These are phyloP conservation scores for Colletotrichum musae DNA, from an alignment of 2,329 filamentous ascomycete genomes.

Conservation along the genomic window DNA sequence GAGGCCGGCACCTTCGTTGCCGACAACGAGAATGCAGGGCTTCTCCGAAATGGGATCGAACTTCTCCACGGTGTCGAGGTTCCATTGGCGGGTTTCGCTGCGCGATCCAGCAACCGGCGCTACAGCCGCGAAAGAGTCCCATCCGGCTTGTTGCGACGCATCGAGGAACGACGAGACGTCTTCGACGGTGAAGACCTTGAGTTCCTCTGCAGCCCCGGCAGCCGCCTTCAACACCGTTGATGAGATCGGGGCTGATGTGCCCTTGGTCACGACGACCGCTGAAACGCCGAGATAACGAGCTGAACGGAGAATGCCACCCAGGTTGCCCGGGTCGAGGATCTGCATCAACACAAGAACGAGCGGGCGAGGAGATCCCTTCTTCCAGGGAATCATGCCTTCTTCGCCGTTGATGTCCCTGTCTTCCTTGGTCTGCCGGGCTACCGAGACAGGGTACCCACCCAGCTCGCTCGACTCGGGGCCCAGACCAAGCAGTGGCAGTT, in stretches of 20 bases:
- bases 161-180: slow-evolving; percentile 79
- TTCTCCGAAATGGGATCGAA: slow-evolving; percentile 68
- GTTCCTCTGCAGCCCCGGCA: slow-evolving; percentile 86
- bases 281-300: slow-evolving; percentile 93
- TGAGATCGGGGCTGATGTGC: slow-evolving; percentile 81
- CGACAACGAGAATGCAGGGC: slow-evolving; percentile 86
- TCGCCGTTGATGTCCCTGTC: slow-evolving; percentile 81
- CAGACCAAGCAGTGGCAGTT: slow-evolving; percentile 75
- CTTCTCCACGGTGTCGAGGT: slow-evolving; percentile 64
- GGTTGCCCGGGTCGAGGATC: slow-evolving; percentile 88
- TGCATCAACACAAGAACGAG: slow-evolving; percentile 82
- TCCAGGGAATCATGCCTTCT: slow-evolving; percentile 61
- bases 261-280: slow-evolving; percentile 82
- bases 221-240: slow-evolving; percentile 89
- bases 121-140: slow-evolving; percentile 86
- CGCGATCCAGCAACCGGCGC: slow-evolving; percentile 56
- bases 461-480: slow-evolving; percentile 60
- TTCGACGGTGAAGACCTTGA: slow-evolving; percentile 79
- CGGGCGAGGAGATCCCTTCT: slow-evolving; percentile 69
- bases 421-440: slow-evolving; percentile 81
- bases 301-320: slow-evolving; percentile 90
- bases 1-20: slow-evolving; percentile 85
- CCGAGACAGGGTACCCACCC: slow-evolving; percentile 69
- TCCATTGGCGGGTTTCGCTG: slow-evolving; percentile 57
- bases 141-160: slow-evolving; percentile 78